Evolutionary conservation across 2,329 filamentous ascomycete species (phyloP), one percentile per base, ranked within the genome.

Genomic region (Hypoxylon sp.): DNA sequence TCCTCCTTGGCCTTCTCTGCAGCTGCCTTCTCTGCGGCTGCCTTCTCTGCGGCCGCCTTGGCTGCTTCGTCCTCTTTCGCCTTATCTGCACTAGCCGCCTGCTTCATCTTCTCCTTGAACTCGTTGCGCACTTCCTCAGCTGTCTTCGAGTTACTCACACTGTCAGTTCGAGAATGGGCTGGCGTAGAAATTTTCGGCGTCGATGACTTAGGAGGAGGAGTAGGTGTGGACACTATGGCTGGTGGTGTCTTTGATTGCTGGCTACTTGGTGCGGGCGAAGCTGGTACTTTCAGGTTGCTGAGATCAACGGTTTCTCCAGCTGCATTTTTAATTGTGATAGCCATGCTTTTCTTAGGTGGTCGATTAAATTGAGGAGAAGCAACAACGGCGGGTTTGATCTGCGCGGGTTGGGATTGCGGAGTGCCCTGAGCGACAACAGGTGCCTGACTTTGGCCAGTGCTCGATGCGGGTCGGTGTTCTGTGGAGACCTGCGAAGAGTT

Each of bases 241-340:
- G 90, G 89, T 19, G 91, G 89, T 1, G 90, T 88, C 80, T 91
- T 92, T 59, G 87, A 83, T 62, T 82, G 81, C 56, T 86, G 84
- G n/a, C 79, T 81, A 76, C 83, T 82, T 0, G 87, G 84, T 2
- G 85, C 84, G 5, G 89, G 86, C 1, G 88, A 88, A 1, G 85
- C 81, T 2, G 88, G 87, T 0, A 86, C 79, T 78, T 88, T 89
- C 68, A 87, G 81, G 60, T 81, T 87, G 77, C 83, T 92, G 82
- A 85, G 87, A 73, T 93, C 89, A 11, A 98, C 83, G 30, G 89
- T 88, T 77, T 96, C 93, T 68, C 93, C 94, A 61, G 90, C 87
- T 30, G 91, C 87, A 75, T 93, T 93, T 84, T 93, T 97, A 84
- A 98, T 97, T 52, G 90, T 85, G 71, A 98, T 91, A 0, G 91